phyloP scores from a whole-genome alignment of 257 asterid genomes.

The Nicotiana knightiana region DNA sequence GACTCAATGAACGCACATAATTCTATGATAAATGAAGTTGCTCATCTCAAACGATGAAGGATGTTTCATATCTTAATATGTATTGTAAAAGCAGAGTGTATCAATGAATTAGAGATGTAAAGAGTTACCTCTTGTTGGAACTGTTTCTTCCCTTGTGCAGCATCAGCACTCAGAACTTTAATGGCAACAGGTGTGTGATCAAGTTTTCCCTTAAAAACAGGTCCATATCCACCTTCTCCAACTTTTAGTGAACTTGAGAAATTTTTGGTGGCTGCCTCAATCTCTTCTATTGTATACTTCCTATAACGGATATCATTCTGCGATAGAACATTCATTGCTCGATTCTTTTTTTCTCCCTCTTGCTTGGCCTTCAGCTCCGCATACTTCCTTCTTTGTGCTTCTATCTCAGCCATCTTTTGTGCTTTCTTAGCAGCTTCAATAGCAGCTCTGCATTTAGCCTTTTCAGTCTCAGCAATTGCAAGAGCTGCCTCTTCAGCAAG shows the following conservation, averaged over 20 bases:
- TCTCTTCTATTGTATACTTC: conserved; percentile 60
- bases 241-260: conserved; percentile 45
- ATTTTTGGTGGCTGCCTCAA: conserved; percentile 48
- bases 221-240: conserved; percentile 94
- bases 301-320: conserved; percentile 49
- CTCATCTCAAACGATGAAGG: background rate
- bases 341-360: conserved; percentile 50
- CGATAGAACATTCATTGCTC: conserved; percentile 41
- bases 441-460: conserved; percentile 70
- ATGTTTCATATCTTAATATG: background rate
- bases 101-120: background rate
- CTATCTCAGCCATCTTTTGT: conserved; percentile 63
- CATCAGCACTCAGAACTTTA: conserved; percentile 71
- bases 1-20: background rate
- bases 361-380: conserved; percentile 55
- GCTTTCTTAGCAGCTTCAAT: conserved; percentile 74
- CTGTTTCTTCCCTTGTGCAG: conserved; percentile 69
- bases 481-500: conserved; percentile 49
- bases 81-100: background rate
- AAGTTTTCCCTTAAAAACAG: conserved; percentile 65
- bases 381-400: conserved; percentile 51
- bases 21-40: background rate
- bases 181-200: conserved; percentile 86
- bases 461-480: conserved; percentile 50
- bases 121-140: conserved; percentile 74